Evolutionary conservation across 2,329 filamentous ascomycete genomes (phyloP).

Genomic region (Lomentospora prolificans): DNA sequence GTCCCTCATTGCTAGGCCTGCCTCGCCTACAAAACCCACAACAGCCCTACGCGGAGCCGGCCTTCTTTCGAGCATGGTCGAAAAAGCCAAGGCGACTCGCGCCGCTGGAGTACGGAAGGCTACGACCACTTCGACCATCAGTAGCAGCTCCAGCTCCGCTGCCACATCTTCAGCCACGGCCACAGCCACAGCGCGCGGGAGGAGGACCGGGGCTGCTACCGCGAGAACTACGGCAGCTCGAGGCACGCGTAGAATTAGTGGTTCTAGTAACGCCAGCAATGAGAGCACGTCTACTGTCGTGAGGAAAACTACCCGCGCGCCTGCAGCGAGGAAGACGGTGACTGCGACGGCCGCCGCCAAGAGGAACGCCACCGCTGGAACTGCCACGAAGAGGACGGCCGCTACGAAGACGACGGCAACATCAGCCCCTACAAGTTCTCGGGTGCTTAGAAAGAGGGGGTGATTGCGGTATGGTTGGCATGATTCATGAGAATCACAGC

Average conservation of each 20-base stretch:
- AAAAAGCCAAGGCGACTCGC: constrained; percentile 49
- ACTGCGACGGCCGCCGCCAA: constrained; percentile 30
- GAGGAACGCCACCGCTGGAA: constrained; percentile 42
- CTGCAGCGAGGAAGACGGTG: constrained; percentile 19
- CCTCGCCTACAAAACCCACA: constrained; percentile 46
- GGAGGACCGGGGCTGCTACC: constrained; percentile 19
- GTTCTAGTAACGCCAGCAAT: constrained; percentile 53
- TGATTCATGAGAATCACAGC: neutral
- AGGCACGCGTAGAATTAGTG: constrained; percentile 37
- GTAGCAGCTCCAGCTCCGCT: constrained; percentile 24
- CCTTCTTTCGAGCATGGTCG: constrained; percentile 48
- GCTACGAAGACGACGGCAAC: constrained; percentile 38
- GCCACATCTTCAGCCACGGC: neutral
- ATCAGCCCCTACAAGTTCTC: constrained; percentile 33
- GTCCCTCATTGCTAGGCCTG: constrained; percentile 20
- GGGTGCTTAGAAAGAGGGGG: constrained; percentile 47
- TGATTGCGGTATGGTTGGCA: neutral
- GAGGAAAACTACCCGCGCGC: constrained; percentile 34
- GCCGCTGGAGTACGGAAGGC: constrained; percentile 36
- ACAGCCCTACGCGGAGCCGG: constrained; percentile 37
- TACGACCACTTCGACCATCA: constrained; percentile 33
- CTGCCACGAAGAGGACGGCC: constrained; percentile 26
- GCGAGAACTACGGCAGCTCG: constrained; percentile 21
- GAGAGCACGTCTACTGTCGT: constrained; percentile 56
- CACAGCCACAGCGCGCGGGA: neutral